Percentiles rank a stretch among this genome's conserved stretches.
Conservation (phyloP, 2,329 filamentous ascomycete species). For the Seiridium unicorne region DNA sequence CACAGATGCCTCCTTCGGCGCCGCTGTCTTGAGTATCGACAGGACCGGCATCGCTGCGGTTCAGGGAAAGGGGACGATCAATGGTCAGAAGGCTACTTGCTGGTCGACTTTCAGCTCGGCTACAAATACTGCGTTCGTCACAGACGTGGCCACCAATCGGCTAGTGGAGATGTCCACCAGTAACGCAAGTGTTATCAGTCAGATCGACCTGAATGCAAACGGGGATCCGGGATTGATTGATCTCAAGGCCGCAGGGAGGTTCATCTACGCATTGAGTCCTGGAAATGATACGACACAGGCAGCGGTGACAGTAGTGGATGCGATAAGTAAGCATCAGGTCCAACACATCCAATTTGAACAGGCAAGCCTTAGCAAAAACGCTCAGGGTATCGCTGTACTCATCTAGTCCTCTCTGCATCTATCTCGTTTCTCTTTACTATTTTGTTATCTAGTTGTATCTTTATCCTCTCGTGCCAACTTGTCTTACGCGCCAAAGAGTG, state of each 20-base stretch:
- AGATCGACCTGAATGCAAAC: constrained; percentile 40
- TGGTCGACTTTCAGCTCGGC: constrained; percentile 51
- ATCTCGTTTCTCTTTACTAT: no score
- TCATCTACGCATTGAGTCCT: constrained; percentile 56
- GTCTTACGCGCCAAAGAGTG: no score
- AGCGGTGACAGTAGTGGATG: constrained; percentile 36
- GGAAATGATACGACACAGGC: constrained; percentile 43
- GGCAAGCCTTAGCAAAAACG: constrained; percentile 1
- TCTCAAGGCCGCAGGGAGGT: constrained; percentile 47
- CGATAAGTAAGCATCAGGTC: neutral
- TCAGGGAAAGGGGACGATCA: constrained; percentile 38
- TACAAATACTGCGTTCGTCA: constrained; percentile 55
- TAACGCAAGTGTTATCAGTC: constrained; percentile 44
- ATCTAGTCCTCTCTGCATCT: neutral
- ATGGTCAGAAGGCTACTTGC: constrained; percentile 54
- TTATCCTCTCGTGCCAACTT: no score
- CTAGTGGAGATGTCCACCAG: constrained; percentile 54
- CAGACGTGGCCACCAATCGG: constrained; percentile 50
- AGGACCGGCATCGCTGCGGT: constrained; percentile 28
- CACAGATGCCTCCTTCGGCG: constrained; percentile 59
- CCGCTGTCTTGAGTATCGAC: constrained; percentile 44
- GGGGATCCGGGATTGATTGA: constrained; percentile 56
- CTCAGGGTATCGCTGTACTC: neutral
- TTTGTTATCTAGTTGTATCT: no score
- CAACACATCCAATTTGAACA: neutral